Base-by-base conservation (phyloP, 495 filamentous ascomycete genomes). In the Apiosordaria backusii region DNA sequence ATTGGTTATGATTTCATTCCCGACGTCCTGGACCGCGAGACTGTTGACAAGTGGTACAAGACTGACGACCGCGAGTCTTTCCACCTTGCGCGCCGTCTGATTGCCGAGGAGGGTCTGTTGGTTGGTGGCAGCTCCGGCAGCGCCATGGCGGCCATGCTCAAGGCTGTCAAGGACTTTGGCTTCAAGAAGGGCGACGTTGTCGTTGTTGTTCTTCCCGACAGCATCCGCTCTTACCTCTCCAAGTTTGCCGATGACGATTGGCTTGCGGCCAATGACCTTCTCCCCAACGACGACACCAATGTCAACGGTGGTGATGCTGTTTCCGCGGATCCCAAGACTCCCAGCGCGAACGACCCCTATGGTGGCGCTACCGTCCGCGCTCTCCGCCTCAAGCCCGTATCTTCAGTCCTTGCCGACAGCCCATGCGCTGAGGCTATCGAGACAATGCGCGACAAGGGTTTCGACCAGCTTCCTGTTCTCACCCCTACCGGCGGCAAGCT, bases 241-340 rank as follows among this genome's bases (percentile, higher is more conserved):
- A 99, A 99, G 83, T 99, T 99, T 74, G 91, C 93, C 68, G 96
- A 99, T 73, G 95, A 99, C 74, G 92, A 97, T 78, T 98, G 96
- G 96, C 88, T 98, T 59, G 92, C 91, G 60, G 94, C 94, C 57
- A 97, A 98, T 75, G 88, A 92, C 72, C 91, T 98, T 50, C 84
- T 97, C 16, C 83, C 89, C 10, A 62, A 66, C 57, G 71, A 74
- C 27, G 61, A 50, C 29, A 67, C 83, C 5, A 76, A 82, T 52
- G 82, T 83, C 57, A 74, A 80, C 23, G 79, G 84, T 22, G 68
- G 83, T 22, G 67, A 67, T 19, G 50, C 35, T 24, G 54, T 52
- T 6, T 21, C 57, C 21, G 23, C 64, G 3, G 74, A 72, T 35
- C 63, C 63, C 63, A 70, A 71, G 53, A 74, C 67, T 4, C 71